Conservation (phyloP, 768 basidiomycete genomes). For the Xerocomellus amylosporus region DNA sequence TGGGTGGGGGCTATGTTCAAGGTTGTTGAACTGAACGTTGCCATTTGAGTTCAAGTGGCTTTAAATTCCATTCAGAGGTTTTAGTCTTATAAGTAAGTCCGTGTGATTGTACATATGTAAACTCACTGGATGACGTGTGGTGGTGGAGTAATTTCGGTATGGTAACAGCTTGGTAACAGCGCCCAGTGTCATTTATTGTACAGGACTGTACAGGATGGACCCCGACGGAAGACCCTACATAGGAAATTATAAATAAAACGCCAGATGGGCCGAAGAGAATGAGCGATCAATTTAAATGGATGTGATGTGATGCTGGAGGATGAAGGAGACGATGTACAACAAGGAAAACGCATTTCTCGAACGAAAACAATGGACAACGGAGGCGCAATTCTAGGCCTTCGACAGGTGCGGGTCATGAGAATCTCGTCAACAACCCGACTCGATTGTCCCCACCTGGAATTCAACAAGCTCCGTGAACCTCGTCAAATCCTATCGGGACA, state of each 20-base stretch:
- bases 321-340: background rate
- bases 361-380: slow-evolving; percentile 3
- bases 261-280: slow-evolving; percentile 4
- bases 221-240: background rate
- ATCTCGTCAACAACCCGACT: background rate
- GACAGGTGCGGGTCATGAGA: background rate
- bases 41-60: slow-evolving; percentile 2
- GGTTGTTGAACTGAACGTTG: slow-evolving; percentile 1
- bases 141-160: background rate
- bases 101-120: background rate
- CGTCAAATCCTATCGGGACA: slow-evolving; percentile 30
- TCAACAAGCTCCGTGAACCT: slow-evolving; percentile 18
- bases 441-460: slow-evolving; percentile 4
- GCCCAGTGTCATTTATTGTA: background rate
- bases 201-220: background rate
- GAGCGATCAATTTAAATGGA: background rate
- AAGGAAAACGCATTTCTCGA: slow-evolving; percentile 1
- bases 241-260: slow-evolving; percentile 6
- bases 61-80: background rate
- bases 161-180: background rate
- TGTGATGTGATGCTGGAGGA: background rate
- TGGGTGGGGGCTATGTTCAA: background rate
- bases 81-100: slow-evolving; percentile 1
- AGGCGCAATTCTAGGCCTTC: background rate
- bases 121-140: background rate